phyloP scores from a whole-genome alignment of 73 alveolate species.

The Paramecium primaurelia region DNA sequence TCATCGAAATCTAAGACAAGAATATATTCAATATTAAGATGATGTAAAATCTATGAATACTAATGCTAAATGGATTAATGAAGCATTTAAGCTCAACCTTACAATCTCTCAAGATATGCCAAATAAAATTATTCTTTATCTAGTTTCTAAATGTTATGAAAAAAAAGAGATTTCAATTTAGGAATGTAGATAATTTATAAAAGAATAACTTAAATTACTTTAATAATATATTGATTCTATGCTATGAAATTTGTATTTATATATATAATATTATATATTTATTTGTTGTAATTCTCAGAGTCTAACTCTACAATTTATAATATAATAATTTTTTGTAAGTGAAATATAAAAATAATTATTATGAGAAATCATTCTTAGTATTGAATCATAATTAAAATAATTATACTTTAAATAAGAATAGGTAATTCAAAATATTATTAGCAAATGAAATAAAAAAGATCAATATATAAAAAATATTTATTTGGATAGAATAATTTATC shows the following conservation, averaged over 20 bases:
- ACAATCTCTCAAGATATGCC: neutral
- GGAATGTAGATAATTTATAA: constrained; percentile 2
- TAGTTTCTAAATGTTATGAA: neutral
- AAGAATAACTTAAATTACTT: constrained; percentile 11
- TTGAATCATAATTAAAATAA: constrained; percentile 33
- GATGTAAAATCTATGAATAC: neutral
- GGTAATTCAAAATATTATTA: too few species aligned
- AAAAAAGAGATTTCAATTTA: neutral
- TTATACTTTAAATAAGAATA: neutral
- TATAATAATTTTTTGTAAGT: neutral
- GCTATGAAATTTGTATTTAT: neutral
- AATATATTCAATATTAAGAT: neutral
- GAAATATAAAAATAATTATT: neutral
- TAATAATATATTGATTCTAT: neutral
- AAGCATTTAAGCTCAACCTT: neutral
- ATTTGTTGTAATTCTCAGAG: too few species aligned
- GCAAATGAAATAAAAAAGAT: too few species aligned
- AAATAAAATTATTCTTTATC: neutral
- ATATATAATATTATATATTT: too few species aligned
- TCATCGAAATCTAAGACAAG: neutral
- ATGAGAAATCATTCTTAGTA: neutral
- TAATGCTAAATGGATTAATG: constrained; percentile 48
- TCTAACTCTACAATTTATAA: too few species aligned
- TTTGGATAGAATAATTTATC: too few species aligned
- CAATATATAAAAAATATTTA: too few species aligned